Conservation (phyloP, 257 asterid genomes). For the Mitragyna speciosa region DNA sequence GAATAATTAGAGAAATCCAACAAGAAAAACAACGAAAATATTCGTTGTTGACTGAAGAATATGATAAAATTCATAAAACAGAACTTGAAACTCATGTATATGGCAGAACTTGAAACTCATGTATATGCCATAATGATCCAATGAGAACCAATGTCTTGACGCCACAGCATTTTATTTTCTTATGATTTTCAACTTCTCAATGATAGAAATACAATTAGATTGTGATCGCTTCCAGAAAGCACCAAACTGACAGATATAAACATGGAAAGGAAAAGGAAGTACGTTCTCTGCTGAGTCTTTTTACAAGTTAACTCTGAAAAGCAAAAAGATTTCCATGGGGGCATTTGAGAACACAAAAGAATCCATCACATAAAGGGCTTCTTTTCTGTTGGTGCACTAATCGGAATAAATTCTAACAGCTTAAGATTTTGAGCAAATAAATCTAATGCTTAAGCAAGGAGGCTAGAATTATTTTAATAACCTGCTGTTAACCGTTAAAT, state of each 20-base stretch:
- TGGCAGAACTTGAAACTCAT: not conserved
- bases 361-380: not conserved
- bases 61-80: not conserved
- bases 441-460: not conserved
- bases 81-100: not conserved
- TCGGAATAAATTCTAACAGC: not conserved
- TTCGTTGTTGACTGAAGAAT: not conserved
- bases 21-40: not conserved
- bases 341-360: not conserved
- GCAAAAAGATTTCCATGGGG: not conserved
- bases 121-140: not conserved
- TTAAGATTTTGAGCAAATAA: not conserved
- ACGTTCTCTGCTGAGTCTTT: not conserved
- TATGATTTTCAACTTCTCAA: not conserved
- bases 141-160: not conserved
- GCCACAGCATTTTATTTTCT: not conserved
- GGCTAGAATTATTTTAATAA: not conserved
- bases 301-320: not conserved
- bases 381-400: not conserved
- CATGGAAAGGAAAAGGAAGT: not conserved
- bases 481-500: not conserved
- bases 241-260: not conserved
- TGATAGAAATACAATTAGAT: not conserved
- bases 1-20: constrained; percentile 2
- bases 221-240: not conserved